Evolutionary conservation across 2,329 filamentous ascomycete species (phyloP).

Genomic region (Fusarium sp.): DNA sequence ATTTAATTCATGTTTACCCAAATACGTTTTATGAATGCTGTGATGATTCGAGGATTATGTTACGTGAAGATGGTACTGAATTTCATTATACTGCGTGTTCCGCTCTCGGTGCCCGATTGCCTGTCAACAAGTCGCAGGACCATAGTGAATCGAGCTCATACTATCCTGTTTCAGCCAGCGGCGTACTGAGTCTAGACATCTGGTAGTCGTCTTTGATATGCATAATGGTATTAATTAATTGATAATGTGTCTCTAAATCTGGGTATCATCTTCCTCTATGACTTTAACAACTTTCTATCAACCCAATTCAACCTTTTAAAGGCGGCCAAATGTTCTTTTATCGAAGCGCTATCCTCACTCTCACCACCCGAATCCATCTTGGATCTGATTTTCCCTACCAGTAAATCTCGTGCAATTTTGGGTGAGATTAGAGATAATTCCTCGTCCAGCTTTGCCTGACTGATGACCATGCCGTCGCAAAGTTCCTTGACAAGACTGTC

Average conservation of each 20-base stretch:
- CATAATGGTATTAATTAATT: not conserved
- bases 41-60: too few species aligned
- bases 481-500: conserved; percentile 45
- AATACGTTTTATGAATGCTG: not conserved
- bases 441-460: conserved; percentile 42
- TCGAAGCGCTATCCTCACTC: conserved; percentile 35
- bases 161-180: too few species aligned
- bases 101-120: too few species aligned
- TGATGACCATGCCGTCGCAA: conserved; percentile 45
- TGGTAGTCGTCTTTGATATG: too few species aligned
- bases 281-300: conserved; percentile 2
- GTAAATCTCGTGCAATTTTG: conserved; percentile 44
- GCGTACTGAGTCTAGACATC: too few species aligned
- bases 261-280: conserved; percentile 4
- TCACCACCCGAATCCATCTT: conserved; percentile 37
- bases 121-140: too few species aligned
- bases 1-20: conserved; percentile 18
- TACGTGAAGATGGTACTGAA: too few species aligned
- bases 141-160: too few species aligned
- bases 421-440: conserved; percentile 35
- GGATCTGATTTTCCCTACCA: conserved; percentile 33
- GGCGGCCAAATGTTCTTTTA: conserved; percentile 40
- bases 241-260: accelerated
- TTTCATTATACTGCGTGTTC: too few species aligned
- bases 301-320: conserved; percentile 28